Conservation (phyloP, 164 flowering plant genomes). For the Brasenia schreberi region DNA sequence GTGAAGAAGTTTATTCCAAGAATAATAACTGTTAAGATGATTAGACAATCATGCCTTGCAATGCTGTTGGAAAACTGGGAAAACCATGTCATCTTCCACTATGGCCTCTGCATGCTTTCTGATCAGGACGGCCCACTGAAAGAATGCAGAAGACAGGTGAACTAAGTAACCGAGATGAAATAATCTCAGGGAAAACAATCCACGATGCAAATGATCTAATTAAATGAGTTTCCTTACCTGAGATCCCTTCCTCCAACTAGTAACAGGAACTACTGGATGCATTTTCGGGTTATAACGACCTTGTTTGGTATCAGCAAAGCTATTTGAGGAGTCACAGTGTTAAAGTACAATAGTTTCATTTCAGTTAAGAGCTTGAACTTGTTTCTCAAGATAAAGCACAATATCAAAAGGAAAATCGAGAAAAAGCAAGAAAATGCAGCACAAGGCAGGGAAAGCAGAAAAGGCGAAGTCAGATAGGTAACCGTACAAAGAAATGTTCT, state of each 20-base stretch:
- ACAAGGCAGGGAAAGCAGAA: too few species aligned
- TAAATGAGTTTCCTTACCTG: conserved; percentile 39
- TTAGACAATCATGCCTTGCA: conserved; percentile 40
- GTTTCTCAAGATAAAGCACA: too few species aligned
- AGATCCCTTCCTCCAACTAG: conserved; percentile 97
- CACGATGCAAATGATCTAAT: not conserved
- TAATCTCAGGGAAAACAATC: not conserved
- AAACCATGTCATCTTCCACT: conserved; percentile 57
- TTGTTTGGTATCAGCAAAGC: conserved; percentile 91
- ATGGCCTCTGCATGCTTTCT: conserved; percentile 84
- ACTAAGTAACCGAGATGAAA: not conserved
- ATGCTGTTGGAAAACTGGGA: conserved; percentile 65
- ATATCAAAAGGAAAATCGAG: too few species aligned
- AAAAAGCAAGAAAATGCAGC: too few species aligned
- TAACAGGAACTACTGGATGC: conserved; percentile 74
- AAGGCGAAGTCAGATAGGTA: not conserved
- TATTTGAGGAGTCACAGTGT: conserved; percentile 14
- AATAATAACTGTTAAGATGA: too few species aligned
- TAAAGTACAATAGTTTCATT: too few species aligned
- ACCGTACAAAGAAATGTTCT: too few species aligned
- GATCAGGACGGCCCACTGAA: conserved; percentile 80
- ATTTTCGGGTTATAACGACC: conserved; percentile 95
- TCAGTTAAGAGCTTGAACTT: too few species aligned
- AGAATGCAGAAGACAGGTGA: conserved; percentile 6
- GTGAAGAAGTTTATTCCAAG: too few species aligned